Base-by-base conservation (phyloP, 352 stramenopile genomes). In the Phytophthora lateralis region DNA sequence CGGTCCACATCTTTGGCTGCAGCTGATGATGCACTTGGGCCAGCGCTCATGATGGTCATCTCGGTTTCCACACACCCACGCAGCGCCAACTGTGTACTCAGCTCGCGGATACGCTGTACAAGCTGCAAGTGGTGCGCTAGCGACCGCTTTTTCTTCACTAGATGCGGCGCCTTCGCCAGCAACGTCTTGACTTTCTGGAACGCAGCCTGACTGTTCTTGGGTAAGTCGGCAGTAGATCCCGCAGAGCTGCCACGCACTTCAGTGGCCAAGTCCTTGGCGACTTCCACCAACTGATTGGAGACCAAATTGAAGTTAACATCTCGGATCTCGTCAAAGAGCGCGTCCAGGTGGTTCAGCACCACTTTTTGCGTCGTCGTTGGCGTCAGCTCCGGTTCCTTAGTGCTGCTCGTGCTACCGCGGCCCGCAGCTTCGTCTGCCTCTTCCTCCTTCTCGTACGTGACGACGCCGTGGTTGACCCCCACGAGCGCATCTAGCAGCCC, bases 281-380 rank as follows among this genome's bases (percentile, higher is more conserved):
- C 79, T 18, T 80, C 63, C 6, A 74, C 69, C 0, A 91, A 68
- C 17, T 76, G 69, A 17, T 71, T 53, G 2, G 80, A 83, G 2
- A 93, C 46, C 20, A 83, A 61, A 39, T 94, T 89, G 65, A 95
- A 92, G 55, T 95, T 91, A 5, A 90, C 71, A 52, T 95, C 83
- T 14, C 85, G 82, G 39, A 95, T 86, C 30, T 85, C 76, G 20
- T 62, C 65, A 56, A 85, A 93, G 32, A 95, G 63, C 32, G 87
- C 73, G 55, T 95, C 85, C n/a, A 66, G 27, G 57, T 90, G 63
- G 54, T 89, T 89, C 26, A 91, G 69, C 43, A 93, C 55, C 17
- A 89, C 53, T 55, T 89, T 91, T 27, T 82, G 73, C 47, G 60
- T 64, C 29, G 58, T 60, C 11, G 45, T 55, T 6, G 58, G 26